phyloP scores from a whole-genome alignment of 441 rosid species.

The Arabidopsis lyrata region DNA sequence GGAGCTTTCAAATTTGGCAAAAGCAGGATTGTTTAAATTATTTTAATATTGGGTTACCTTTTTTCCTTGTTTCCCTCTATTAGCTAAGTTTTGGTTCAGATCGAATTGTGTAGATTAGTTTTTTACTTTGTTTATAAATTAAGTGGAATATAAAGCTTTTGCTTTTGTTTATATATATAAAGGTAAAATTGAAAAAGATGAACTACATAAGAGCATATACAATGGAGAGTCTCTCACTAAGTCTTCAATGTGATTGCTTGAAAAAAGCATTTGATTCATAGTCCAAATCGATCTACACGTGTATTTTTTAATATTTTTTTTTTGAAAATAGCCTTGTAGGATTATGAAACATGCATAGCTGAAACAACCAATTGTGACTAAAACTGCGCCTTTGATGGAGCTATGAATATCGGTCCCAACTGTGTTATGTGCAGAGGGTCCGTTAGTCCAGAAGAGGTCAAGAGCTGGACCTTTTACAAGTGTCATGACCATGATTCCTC shows the following conservation, averaged over 20 bases:
- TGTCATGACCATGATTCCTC: constrained; percentile 87
- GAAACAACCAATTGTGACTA: constrained; percentile 69
- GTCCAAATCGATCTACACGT: neutral
- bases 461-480: constrained; percentile 66
- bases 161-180: constrained; percentile 27
- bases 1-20: constrained; percentile 39
- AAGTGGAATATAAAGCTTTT: neutral
- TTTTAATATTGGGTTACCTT: constrained; percentile 32
- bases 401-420: constrained; percentile 52
- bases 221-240: too few relatives aligned
- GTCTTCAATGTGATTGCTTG: constrained; percentile 69
- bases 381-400: constrained; percentile 67
- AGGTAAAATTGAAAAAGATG: neutral
- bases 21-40: constrained; percentile 28
- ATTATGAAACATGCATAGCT: constrained; percentile 30
- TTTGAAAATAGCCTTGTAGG: neutral
- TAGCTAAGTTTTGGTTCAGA: constrained; percentile 38
- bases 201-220: too few relatives aligned
- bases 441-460: constrained; percentile 60
- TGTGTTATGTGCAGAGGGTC: constrained; percentile 42
- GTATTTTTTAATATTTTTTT: neutral
- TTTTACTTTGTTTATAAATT: constrained; percentile 2
- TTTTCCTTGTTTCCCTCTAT: constrained; percentile 26
- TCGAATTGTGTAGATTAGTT: constrained; percentile 11
- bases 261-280: neutral